Evolutionary conservation across 441 rosid species (phyloP).

Genomic region (Erodium trifolium): DNA sequence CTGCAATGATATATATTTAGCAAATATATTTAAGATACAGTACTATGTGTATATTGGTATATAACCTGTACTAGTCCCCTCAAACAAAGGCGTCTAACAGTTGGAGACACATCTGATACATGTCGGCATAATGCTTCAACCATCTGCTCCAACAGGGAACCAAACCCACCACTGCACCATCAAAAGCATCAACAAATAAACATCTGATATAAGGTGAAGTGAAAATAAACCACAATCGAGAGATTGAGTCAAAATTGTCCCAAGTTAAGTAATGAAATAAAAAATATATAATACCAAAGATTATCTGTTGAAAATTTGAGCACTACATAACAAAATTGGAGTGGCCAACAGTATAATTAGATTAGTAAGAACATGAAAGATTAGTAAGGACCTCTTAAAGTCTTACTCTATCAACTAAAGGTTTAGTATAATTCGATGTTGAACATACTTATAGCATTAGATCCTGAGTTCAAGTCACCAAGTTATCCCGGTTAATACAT

Average conservation of each 20-base stretch:
- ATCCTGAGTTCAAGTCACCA: too few species aligned
- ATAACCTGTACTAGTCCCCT: conserved; percentile 91
- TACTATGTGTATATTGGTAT: neutral
- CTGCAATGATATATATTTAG: neutral
- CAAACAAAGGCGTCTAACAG: conserved; percentile 89
- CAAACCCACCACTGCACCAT: conserved; percentile 63
- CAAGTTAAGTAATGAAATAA: neutral
- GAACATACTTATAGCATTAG: too few species aligned
- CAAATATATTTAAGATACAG: neutral
- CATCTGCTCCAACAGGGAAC: conserved; percentile 83
- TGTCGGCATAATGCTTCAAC: conserved; percentile 90
- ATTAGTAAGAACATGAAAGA: too few species aligned
- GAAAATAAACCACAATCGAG: neutral
- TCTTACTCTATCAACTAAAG: too few species aligned
- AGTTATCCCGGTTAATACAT: too few species aligned
- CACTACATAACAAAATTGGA: neutral
- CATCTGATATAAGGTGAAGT: neutral
- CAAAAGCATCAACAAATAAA: conserved; percentile 17
- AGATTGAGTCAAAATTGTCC: neutral
- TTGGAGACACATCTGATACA: conserved; percentile 94
- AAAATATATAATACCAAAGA: too few species aligned
- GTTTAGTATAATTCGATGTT: too few species aligned
- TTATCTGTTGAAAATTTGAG: too few species aligned
- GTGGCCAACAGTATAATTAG: too few species aligned
- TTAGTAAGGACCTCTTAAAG: too few species aligned